Conservation (phyloP, 352 stramenopile genomes). For the Globisporangium camurandrum region DNA sequence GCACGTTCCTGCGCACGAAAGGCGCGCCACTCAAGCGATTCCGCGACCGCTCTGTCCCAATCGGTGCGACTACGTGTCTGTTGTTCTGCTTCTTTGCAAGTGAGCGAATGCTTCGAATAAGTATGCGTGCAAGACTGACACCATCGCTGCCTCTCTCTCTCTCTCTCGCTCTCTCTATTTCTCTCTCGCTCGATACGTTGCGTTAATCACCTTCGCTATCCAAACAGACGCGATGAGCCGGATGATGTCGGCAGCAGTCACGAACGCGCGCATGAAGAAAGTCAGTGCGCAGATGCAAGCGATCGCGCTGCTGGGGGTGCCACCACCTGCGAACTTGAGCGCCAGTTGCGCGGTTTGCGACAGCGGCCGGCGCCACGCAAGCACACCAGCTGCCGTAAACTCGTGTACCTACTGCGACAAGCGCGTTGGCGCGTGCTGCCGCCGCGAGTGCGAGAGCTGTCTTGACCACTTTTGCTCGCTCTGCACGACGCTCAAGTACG, state of each 20-base stretch:
- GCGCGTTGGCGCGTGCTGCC: slow-evolving; percentile 49
- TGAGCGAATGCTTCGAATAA: no score
- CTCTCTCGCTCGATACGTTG: background rate
- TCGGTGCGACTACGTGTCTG: no score
- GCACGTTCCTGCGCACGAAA: slow-evolving; percentile 6
- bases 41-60: slow-evolving; percentile 59
- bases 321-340: background rate
- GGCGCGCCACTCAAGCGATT: slow-evolving; percentile 38
- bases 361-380: slow-evolving; percentile 13
- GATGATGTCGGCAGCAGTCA: slow-evolving; percentile 69
- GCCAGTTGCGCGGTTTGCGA: slow-evolving; percentile 34
- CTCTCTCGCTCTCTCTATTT: slow-evolving; percentile 3
- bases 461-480: slow-evolving; percentile 51
- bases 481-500: slow-evolving; percentile 81
- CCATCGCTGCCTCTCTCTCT: background rate
- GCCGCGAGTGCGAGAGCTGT: slow-evolving; percentile 50
- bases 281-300: slow-evolving; percentile 34
- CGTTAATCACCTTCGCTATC: background rate
- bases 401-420: slow-evolving; percentile 62
- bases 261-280: slow-evolving; percentile 63
- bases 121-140: background rate
- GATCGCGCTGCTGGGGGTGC: slow-evolving; percentile 1
- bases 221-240: slow-evolving; percentile 74
- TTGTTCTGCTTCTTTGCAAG: no score
- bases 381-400: slow-evolving; percentile 10